Evolutionary conservation across 2,329 filamentous ascomycete species (phyloP), one percentile per base, ranked within the genome.

Genomic region (Xylariales sp.): DNA sequence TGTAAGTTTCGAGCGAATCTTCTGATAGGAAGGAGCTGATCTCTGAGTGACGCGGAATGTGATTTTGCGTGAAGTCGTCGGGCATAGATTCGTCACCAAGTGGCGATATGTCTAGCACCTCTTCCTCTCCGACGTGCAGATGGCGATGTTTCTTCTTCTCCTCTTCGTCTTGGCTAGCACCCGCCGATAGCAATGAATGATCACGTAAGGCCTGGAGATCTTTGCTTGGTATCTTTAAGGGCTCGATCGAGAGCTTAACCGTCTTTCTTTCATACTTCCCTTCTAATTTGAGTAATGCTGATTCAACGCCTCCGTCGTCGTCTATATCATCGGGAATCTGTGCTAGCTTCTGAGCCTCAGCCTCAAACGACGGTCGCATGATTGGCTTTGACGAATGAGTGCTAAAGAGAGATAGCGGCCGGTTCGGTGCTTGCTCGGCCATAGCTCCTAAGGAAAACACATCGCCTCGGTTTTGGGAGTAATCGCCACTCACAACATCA

Each of bases 221-320:
- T 39, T 60, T 72, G 1, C 50, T 48, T 14, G 75, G 70, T 45
- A 73, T 69, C 16, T 70, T 74, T 8, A 71, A 64, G 9, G 79
- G 78, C 50, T 82, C 81, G 69, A 83, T 81, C 14, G 80, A 83
- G 12, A 82, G 75, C 60, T 79, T 81, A 34, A 78, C 77, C 0
- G 78, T 69, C 73, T 79, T 87, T 72, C 85, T 89, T 76, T 91
- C 86, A 73, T 91, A 96, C 72, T 89, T 95, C 9, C 96, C 96
- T 81, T 99, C 96, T 0, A 99, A 85, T 75, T 98, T 99, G 73
- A 94, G 81, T 58, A 99, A 80, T 0, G 96, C 93, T n/a, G 94
- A 94, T 76, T 98, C 96, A 32, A 98, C 90, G 12, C 95, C 95
- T 6, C 93, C 93, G 75, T 97, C 93, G 53, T 91, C 90, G 68